Evolutionary conservation across 2,329 filamentous ascomycete genomes (phyloP).

Genomic region (Fusarium sp.): DNA sequence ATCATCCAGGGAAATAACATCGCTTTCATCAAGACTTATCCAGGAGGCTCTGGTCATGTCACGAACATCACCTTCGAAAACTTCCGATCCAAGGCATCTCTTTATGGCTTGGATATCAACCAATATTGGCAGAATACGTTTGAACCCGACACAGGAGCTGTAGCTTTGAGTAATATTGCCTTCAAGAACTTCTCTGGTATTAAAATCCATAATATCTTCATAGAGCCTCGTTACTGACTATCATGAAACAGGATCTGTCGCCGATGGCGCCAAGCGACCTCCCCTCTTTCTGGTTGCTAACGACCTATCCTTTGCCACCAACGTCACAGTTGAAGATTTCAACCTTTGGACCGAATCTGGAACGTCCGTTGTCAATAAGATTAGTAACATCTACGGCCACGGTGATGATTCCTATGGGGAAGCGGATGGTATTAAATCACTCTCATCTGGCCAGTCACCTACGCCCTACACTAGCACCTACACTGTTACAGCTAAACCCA

Average conservation of each 20-base stretch:
- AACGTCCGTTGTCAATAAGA: neutral
- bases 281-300: neutral
- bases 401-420: neutral
- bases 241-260: neutral
- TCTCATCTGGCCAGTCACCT: neutral
- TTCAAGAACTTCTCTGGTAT: slow-evolving; percentile 2
- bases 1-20: slow-evolving; percentile 6
- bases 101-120: neutral
- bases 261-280: neutral
- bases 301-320: slow-evolving; percentile 1
- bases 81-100: neutral
- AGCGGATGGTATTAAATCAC: neutral
- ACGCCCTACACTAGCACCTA: neutral
- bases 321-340: neutral
- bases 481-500: neutral
- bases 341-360: slow-evolving; percentile 1
- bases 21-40: slow-evolving; percentile 12
- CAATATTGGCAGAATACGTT: slow-evolving; percentile 3
- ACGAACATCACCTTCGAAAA: slow-evolving; percentile 4
- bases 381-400: slow-evolving; percentile 1
- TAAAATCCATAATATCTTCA: rapidly evolving
- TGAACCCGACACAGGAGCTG: neutral
- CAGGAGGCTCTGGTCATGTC: neutral
- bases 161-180: neutral
- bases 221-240: rapidly evolving